Base-by-base conservation (phyloP, 371 early-diverging fungal species). In the Haplosporangium sp. region DNA sequence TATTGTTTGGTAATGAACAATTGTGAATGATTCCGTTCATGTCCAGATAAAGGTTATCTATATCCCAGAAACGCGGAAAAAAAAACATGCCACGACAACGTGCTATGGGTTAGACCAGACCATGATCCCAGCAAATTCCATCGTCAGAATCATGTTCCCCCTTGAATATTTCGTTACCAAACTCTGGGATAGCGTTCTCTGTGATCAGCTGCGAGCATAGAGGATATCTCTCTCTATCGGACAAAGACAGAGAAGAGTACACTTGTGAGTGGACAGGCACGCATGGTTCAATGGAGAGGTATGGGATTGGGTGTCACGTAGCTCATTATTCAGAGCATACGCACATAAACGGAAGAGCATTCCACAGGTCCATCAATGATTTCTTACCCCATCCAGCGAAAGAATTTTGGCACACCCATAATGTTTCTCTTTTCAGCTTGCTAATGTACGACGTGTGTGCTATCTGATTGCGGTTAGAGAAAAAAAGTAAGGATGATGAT, bases 11-110 rank as follows among this genome's bases (percentile, higher is more conserved):
- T 77, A 99, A 96, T 46, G 96, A 95, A 83, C 99, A 99, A 58
- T 97, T 96, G 84, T 99, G 99, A 74, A 99, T 94, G 79, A 99
- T 98, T 59, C 99, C 99, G 85, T 99, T 99, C 96, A 99, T 98
- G 76, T 99, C 99, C 75, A 99, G 84, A 74, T 99, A 99, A 61
- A 99, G 86, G 83, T 96, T 97, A 75, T 94, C 90, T 90, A 77
- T n/a, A 42, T 3, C 14, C 16, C 16, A 12, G 14, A 40, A 14
- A 40, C n/a, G 51, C 10, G 20, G 20, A 59, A 29, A 23, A 40
- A 41, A 41, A 29, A 50, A 59, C 21, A 29, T 4, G 10, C 36
- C 20, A 54, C 1, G 36, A 5, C 38, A 21, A 37, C 6, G 36
- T 7, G 20, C 21, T 14, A 23, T 14, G 36, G 3, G 14, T 12